Percentiles rank a stretch among this genome's conserved stretches.
Evolutionary conservation across 2,329 filamentous ascomycete genomes (phyloP).

Genomic region (Metarhizium anisopliae): DNA sequence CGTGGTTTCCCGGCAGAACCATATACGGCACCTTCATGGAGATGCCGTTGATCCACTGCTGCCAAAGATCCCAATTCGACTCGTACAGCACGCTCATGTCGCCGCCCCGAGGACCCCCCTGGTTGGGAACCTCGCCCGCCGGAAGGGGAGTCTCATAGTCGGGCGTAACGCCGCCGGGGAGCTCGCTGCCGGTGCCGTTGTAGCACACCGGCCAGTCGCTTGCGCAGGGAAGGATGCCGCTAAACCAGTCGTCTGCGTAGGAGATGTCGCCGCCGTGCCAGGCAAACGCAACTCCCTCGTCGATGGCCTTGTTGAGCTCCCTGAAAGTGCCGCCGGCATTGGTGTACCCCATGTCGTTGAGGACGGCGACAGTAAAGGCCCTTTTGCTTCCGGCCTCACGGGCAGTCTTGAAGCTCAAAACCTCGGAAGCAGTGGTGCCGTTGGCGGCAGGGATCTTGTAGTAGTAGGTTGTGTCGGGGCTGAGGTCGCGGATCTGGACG

Average conservation of each 20-base stretch:
- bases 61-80: conserved; percentile 39
- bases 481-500: conserved; percentile 32
- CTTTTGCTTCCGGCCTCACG: conserved; percentile 15
- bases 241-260: conserved; percentile 43
- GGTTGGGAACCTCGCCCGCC: conserved; percentile 32
- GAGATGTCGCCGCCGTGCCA: conserved; percentile 45
- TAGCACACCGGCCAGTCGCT: conserved; percentile 41
- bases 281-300: conserved; percentile 37
- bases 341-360: conserved; percentile 44
- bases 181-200: conserved; percentile 33
- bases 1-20: conserved; percentile 37
- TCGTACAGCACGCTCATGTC: conserved; percentile 41
- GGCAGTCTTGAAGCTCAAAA: conserved; percentile 37
- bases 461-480: conserved; percentile 37
- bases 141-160: conserved; percentile 36
- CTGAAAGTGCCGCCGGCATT: conserved; percentile 39
- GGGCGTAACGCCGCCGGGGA: conserved; percentile 29
- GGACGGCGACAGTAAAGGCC: conserved; percentile 34
- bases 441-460: conserved; percentile 39
- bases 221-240: conserved; percentile 39
- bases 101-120: conserved; percentile 36
- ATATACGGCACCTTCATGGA: conserved; percentile 38
- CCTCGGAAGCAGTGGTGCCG: conserved; percentile 36
- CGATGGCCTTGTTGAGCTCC: conserved; percentile 28
- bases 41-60: conserved; percentile 36